phyloP scores from a whole-genome alignment of 441 rosid genomes.

The Mallotus repandus region DNA sequence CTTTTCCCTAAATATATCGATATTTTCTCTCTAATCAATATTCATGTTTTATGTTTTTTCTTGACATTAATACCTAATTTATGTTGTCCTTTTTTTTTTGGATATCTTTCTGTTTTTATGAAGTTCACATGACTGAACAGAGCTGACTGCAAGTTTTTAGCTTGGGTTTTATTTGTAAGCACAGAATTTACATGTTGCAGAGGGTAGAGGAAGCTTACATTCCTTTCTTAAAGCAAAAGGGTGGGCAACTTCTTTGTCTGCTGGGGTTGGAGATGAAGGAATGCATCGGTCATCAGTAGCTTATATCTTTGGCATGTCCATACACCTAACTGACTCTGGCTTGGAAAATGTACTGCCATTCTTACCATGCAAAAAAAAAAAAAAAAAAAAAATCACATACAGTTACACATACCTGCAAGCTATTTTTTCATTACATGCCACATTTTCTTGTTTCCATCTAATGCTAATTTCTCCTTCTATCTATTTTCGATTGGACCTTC shows the following conservation, averaged over 20 bases:
- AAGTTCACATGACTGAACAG: conserved; percentile 10
- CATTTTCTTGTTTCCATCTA: not conserved
- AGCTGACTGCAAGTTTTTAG: conserved; percentile 12
- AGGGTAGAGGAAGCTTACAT: conserved; percentile 97
- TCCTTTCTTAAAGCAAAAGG: conserved; percentile 80
- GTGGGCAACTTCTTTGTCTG: conserved; percentile 85
- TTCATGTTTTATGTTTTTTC: conserved; percentile 6
- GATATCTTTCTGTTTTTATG: not conserved
- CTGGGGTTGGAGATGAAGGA: conserved; percentile 97
- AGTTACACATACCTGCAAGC: not conserved
- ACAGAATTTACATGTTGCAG: conserved; percentile 45
- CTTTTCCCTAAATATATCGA: not conserved
- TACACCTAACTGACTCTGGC: conserved; percentile 89
- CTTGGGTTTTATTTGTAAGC: conserved; percentile 17
- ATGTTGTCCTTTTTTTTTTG: not conserved
- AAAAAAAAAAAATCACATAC: too few relatives aligned
- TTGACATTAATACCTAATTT: not conserved
- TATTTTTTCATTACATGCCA: not conserved
- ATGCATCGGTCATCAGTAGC: conserved; percentile 83
- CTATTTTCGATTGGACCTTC: not conserved
- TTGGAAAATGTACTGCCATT: conserved; percentile 63
- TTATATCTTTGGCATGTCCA: conserved; percentile 84
- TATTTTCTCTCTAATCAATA: not conserved
- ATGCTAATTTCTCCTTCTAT: not conserved
- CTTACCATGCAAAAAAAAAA: not conserved